These are phyloP conservation scores for Daldinia concentrica DNA, from an alignment of 495 filamentous ascomycete species.

Conservation along the genomic window DNA sequence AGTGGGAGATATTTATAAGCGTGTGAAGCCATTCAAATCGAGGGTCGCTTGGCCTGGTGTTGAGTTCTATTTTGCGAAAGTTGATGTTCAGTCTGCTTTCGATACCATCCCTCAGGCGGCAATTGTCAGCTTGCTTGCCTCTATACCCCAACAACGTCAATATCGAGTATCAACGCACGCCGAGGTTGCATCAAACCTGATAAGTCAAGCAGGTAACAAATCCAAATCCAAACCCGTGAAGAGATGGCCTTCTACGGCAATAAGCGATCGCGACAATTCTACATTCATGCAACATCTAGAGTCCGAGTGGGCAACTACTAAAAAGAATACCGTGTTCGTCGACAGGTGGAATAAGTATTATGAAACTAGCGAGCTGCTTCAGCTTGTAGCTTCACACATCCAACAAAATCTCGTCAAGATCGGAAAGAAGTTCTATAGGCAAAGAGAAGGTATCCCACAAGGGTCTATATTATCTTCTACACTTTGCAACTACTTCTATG, in stretches of 20 bases:
- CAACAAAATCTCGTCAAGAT: slow-evolving; percentile 85
- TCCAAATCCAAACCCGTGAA: slow-evolving; percentile 61
- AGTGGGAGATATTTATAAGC: slow-evolving; percentile 81
- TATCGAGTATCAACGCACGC: slow-evolving; percentile 81
- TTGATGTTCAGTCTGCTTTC: slow-evolving; percentile 92
- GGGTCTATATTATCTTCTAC: slow-evolving; percentile 86
- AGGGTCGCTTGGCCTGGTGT: slow-evolving; percentile 46
- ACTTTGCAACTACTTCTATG: slow-evolving; percentile 95
- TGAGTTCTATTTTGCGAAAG: slow-evolving; percentile 80
- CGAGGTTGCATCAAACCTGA: slow-evolving; percentile 67
- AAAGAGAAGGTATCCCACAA: slow-evolving; percentile 90
- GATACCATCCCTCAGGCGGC: slow-evolving; percentile 89
- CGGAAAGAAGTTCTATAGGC: slow-evolving; percentile 88
- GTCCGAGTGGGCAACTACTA: slow-evolving; percentile 53
- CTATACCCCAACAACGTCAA: slow-evolving; percentile 67
- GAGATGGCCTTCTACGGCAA: slow-evolving; percentile 71
- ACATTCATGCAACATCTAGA: slow-evolving; percentile 66
- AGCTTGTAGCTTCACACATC: slow-evolving; percentile 78
- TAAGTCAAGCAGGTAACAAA: slow-evolving; percentile 20
- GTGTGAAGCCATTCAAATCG: slow-evolving; percentile 73
- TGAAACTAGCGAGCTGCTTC: slow-evolving; percentile 67
- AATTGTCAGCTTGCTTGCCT: slow-evolving; percentile 71
- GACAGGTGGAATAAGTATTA: slow-evolving; percentile 66
- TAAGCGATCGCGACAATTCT: slow-evolving; percentile 58
- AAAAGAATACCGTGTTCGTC: slow-evolving; percentile 78